These are phyloP conservation scores for Entophlyctis helioformis DNA, from an alignment of 192 early-diverging fungal species.

Conservation along the genomic window DNA sequence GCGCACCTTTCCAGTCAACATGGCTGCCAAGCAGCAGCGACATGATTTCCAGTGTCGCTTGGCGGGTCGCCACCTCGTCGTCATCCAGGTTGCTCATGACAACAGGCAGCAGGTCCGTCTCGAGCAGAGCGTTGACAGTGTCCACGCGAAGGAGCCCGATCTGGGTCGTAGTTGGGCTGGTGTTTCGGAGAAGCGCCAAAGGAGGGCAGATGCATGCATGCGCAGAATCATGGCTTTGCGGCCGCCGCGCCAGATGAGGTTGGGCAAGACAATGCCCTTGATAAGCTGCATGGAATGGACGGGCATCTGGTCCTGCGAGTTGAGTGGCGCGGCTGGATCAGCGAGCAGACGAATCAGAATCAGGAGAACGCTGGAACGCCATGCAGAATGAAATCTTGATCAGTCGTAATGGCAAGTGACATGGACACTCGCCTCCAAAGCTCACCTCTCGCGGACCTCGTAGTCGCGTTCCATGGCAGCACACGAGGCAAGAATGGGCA, in stretches of 20 bases:
- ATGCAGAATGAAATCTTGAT: too few species aligned
- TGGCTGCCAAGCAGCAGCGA: too few species aligned
- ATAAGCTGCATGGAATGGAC: slow-evolving; percentile 14
- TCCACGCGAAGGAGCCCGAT: slow-evolving; percentile 1
- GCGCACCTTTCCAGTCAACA: too few species aligned
- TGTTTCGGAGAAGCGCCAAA: too few species aligned
- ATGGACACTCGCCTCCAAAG: too few species aligned
- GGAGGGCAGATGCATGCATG: background rate
- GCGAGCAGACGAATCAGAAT: slow-evolving; percentile 8
- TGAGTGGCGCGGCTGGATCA: slow-evolving; percentile 5
- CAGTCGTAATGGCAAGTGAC: too few species aligned
- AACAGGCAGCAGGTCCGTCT: slow-evolving; percentile 12
- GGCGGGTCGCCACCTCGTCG: slow-evolving; percentile 18
- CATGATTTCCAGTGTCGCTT: slow-evolving; percentile 7
- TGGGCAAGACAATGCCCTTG: slow-evolving; percentile 15
- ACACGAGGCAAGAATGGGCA: slow-evolving; percentile 16
- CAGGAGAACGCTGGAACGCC: background rate
- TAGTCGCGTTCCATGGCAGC: slow-evolving; percentile 18
- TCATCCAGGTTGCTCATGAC: slow-evolving; percentile 30
- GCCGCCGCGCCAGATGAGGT: slow-evolving; percentile 32
- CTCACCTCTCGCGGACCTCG: slow-evolving; percentile 31
- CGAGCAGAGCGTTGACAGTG: background rate
- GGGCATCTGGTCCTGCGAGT: slow-evolving; percentile 12
- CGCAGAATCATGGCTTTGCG: slow-evolving; percentile 13
- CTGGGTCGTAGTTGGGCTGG: too few species aligned